A percentile compares a stretch with the other conserved stretches of the same genome.
Conservation (phyloP, 2,329 filamentous ascomycete genomes). For the Fusarium guadeloupense region DNA sequence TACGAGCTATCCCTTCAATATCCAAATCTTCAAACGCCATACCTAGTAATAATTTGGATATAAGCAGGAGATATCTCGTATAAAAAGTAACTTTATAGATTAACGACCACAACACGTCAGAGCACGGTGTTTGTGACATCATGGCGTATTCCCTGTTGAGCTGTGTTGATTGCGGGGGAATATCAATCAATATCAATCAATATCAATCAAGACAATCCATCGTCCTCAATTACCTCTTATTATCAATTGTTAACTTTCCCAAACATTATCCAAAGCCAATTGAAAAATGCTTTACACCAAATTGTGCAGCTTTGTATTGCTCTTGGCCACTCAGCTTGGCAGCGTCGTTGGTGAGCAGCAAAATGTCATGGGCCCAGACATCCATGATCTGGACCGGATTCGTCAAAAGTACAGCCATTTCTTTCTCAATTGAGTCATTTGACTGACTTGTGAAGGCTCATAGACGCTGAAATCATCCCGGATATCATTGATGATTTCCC, state of each 20-base stretch:
- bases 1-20: no score
- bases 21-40: no score
- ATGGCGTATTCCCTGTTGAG: neutral
- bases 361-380: neutral
- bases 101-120: slow-evolving; percentile 10
- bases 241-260: neutral
- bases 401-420: slow-evolving; percentile 5
- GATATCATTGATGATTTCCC: slow-evolving; percentile 35
- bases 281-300: neutral
- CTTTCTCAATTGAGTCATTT: accelerated
- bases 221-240: neutral
- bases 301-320: neutral
- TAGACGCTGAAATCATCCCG: slow-evolving; percentile 27
- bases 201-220: neutral
- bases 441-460: neutral
- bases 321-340: neutral
- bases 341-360: neutral
- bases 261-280: no score
- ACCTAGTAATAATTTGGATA: no score
- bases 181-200: neutral
- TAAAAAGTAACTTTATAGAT: no score
- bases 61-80: no score
- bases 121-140: slow-evolving; percentile 17
- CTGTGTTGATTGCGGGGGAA: slow-evolving; percentile 14
- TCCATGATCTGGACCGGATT: neutral